A percentile compares a stretch with the other conserved stretches of the same genome.
Conservation (phyloP, 345 rosid species). For the Heritiera littoralis region DNA sequence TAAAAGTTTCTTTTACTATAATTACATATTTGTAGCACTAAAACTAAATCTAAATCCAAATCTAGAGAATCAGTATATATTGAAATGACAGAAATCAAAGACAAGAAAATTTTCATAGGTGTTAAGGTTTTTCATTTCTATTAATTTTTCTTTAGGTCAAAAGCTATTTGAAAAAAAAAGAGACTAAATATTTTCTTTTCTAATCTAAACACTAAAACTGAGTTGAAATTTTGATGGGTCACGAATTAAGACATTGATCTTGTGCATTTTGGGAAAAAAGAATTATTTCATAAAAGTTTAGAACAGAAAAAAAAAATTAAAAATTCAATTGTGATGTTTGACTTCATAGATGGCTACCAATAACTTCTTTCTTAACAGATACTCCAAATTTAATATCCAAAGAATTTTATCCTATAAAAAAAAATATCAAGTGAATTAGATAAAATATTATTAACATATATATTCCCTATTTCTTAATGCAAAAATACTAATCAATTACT, state of each 20-base stretch:
- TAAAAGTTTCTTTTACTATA: background rate
- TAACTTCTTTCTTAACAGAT: background rate
- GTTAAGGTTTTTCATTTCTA: background rate
- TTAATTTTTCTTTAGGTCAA: background rate
- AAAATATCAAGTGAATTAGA: background rate
- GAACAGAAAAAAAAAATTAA: background rate
- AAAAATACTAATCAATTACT: background rate
- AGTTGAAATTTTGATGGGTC: background rate
- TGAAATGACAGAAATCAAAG: background rate
- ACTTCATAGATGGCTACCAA: background rate
- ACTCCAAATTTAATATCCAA: background rate
- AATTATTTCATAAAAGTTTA: background rate
- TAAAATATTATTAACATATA: background rate
- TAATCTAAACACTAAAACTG: background rate
- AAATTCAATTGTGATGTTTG: background rate
- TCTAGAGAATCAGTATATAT: background rate
- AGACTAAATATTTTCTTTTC: background rate
- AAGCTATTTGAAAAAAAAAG: background rate
- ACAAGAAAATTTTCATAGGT: background rate
- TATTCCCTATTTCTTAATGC: background rate
- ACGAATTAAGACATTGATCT: background rate
- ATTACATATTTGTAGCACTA: background rate
- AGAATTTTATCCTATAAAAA: background rate
- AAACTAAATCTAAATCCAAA: too few relatives aligned
- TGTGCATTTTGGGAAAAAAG: background rate